phyloP scores from a whole-genome alignment of 305 asterid species.

The Rubia occidens region DNA sequence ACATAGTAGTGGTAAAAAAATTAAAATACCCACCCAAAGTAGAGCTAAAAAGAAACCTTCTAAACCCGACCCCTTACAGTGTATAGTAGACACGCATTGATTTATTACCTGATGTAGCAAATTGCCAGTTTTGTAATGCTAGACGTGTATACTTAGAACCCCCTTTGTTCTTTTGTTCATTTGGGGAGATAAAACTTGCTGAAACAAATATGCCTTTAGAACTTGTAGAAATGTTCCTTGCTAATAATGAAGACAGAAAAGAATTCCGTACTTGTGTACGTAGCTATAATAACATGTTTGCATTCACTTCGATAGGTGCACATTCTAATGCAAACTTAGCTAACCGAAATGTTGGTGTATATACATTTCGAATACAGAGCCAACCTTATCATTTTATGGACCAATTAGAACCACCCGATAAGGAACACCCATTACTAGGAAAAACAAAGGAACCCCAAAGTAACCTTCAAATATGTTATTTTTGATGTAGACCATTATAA shows the following conservation, averaged over 20 bases:
- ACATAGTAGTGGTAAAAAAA: too few species aligned
- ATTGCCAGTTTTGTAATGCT: neutral
- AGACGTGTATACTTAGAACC: neutral
- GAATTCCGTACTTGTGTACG: neutral
- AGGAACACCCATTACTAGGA: accelerated
- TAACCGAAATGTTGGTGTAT: neutral
- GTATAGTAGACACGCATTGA: neutral
- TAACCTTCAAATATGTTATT: neutral
- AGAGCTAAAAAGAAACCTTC: neutral
- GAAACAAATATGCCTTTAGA: neutral
- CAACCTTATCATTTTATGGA: neutral
- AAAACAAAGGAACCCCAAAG: neutral
- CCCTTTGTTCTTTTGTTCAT: neutral
- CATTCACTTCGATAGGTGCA: neutral
- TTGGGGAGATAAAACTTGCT: neutral
- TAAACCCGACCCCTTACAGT: neutral
- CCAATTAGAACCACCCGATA: neutral
- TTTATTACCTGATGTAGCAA: neutral
- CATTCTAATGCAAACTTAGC: neutral
- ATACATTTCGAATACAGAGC: neutral
- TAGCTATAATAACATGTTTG: neutral
- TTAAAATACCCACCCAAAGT: neutral
- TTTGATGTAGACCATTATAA: neutral
- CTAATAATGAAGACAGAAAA: neutral
- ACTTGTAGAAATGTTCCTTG: neutral